Percentiles rank a stretch among this genome's conserved stretches.
These are phyloP conservation scores for Metschnikowia noctiluminum DNA, from an alignment of 805 yeast genomes.

Conservation along the genomic window DNA sequence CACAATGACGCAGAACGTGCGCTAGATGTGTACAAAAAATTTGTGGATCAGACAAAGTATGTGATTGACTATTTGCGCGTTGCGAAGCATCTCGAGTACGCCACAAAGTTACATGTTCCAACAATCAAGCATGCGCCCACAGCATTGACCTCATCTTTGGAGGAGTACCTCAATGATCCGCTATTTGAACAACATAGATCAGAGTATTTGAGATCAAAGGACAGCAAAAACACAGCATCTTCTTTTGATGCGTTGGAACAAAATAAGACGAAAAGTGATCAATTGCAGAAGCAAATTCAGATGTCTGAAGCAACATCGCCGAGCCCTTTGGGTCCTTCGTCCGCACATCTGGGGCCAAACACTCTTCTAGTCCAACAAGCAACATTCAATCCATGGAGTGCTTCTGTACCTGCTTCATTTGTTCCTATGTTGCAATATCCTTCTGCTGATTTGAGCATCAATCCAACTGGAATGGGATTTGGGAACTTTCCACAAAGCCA, in stretches of 20 bases:
- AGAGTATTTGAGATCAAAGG: conserved; percentile 71
- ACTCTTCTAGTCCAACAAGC: conserved; percentile 37
- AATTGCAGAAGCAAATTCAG: conserved; percentile 2
- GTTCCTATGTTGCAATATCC: conserved; percentile 8
- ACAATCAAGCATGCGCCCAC: conserved; percentile 97
- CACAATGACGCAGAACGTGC: conserved; percentile 84
- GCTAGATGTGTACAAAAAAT: conserved; percentile 74
- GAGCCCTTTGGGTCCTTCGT: not conserved
- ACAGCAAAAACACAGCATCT: conserved; percentile 25
- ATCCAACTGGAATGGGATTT: conserved; percentile 57
- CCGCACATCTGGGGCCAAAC: not conserved
- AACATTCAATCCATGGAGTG: conserved; percentile 41
- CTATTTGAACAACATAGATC: conserved; percentile 76
- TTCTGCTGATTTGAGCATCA: conserved; percentile 14
- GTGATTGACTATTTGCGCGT: conserved; percentile 85
- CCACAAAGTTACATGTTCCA: conserved; percentile 89
- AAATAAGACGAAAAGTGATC: not conserved
- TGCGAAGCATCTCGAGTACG: conserved; percentile 83
- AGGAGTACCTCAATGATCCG: conserved; percentile 85
- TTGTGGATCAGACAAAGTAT: conserved; percentile 80
- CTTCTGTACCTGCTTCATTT: conserved; percentile 11
- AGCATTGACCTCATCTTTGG: conserved; percentile 78
- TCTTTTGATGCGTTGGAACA: not conserved
- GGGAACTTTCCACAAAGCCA: conserved; percentile 43
- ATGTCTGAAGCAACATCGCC: not conserved